Conservation (phyloP, 768 basidiomycete genomes). For the Suillus sp. region DNA sequence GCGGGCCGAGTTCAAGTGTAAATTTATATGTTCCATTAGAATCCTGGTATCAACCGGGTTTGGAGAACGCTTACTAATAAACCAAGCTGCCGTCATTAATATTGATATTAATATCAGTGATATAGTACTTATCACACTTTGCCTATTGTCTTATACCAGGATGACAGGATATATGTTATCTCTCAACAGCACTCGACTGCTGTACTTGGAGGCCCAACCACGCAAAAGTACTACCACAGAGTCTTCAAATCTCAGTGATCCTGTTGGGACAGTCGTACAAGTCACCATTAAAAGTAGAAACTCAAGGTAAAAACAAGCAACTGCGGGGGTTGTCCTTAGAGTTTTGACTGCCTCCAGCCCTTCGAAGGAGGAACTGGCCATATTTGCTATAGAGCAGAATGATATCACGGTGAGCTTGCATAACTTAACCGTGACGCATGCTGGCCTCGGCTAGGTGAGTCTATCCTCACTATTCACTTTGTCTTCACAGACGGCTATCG, state of each 20-base stretch:
- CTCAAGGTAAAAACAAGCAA: neutral
- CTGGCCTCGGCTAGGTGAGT: neutral
- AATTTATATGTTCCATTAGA: neutral
- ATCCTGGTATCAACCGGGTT: no score
- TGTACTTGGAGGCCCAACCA: neutral
- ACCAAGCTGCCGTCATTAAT: no score
- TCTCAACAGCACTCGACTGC: neutral
- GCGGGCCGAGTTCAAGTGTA: no score
- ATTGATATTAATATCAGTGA: no score
- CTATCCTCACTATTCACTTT: neutral
- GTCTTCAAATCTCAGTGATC: neutral
- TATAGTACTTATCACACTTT: neutral
- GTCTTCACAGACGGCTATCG: neutral
- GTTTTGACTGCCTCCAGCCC: neutral
- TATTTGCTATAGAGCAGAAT: neutral
- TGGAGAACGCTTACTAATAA: neutral
- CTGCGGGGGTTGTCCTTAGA: neutral
- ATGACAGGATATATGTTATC: neutral
- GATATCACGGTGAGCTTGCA: neutral
- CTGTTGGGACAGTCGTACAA: conserved; percentile 2
- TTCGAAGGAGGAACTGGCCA: neutral
- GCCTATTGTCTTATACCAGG: neutral
- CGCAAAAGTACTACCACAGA: neutral
- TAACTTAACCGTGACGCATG: neutral
- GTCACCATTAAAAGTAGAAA: neutral